Evolutionary conservation across 805 yeast species (phyloP).

Genomic region (Metschnikowia sp.): DNA sequence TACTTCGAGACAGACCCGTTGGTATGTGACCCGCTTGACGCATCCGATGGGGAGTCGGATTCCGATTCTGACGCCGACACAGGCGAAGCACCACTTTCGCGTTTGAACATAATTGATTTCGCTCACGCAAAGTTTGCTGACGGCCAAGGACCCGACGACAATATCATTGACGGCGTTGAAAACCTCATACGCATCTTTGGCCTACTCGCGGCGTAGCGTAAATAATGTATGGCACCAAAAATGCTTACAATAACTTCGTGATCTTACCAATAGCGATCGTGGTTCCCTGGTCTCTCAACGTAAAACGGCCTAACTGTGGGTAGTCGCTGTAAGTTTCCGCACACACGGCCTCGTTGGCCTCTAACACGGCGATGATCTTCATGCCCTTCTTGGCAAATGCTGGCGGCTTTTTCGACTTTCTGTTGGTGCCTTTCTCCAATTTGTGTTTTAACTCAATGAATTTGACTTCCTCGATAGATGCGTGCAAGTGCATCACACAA

Average conservation of each 20-base stretch:
- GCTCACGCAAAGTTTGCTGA: conserved; percentile 74
- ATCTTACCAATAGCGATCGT: conserved; percentile 99
- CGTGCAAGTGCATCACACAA: conserved; percentile 98
- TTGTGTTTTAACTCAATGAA: conserved; percentile 83
- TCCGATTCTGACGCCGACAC: conserved; percentile 14
- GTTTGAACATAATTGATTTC: conserved; percentile 76
- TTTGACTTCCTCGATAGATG: conserved; percentile 94
- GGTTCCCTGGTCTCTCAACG: conserved; percentile 96
- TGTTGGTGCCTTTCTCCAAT: conserved; percentile 93
- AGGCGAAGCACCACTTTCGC: conserved; percentile 10
- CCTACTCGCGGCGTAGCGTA: conserved; percentile 7
- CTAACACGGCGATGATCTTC: conserved; percentile 93
- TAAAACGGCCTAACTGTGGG: conserved; percentile 96
- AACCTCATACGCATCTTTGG: conserved; percentile 48
- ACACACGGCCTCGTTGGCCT: conserved; percentile 83
- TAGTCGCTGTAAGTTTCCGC: conserved; percentile 89
- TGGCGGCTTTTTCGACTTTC: conserved; percentile 94
- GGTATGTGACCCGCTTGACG: conserved; percentile 8
- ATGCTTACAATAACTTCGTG: conserved; percentile 68
- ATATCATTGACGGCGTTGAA: conserved; percentile 66
- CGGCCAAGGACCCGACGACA: conserved; percentile 69
- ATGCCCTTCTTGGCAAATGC: conserved; percentile 98
- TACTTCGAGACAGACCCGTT: conserved; percentile 27
- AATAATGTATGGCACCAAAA: background rate
- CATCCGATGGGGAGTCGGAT: conserved; percentile 25